Base-by-base conservation (phyloP, 768 basidiomycete genomes). In the Brasilioporus rufonigricans region DNA sequence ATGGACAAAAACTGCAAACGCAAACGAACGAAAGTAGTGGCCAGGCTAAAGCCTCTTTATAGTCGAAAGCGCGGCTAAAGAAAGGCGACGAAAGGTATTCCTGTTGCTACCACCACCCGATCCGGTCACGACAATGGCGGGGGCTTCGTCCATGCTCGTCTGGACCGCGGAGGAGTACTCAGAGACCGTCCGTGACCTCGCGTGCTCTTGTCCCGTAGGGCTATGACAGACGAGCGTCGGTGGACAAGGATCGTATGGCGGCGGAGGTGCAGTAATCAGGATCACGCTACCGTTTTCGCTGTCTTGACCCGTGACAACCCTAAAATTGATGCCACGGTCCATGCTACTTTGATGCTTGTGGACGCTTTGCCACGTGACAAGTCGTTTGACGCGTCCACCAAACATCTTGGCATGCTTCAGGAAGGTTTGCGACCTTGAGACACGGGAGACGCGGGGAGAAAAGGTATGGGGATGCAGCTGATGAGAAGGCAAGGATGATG, bases 61-160 rank as follows among this genome's bases (percentile, higher is more conserved):
- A n/a, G 67, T 65, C 29, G 67, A 71, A 52, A 69, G 67, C 3
- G 71, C 62, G 12, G 62, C 71, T 24, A 71, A 54, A 35, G 70
- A 72, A 55, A 70, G 57, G 49, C 69, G 69, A 35, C 65, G 67
- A 4, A 68, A 59, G 19, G 69, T 23, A 40, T 50, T 64, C 36
- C 68, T 59, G 29, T 43, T 62, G 47, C 51, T 47, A 23, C 58
- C 38, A 57, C 57, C 39, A 47, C 48, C 48, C 33, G 50, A 48
- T 32, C 58, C 62, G n/a, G 56, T 38, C 23, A 53, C 36, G 13
- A 45, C 50, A 7, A 32, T 38, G 18, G 58, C 50, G 29, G 41
- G 38, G 44, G 36, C 49, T 18, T 64, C 64, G 14, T 24, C 46
- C 6, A 48, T 45, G 44, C 56, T 60, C 13, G 44, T 52, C 44